Evolutionary conservation across 2,329 filamentous ascomycete species (phyloP).

Genomic region (Fusarium albosuccineum): DNA sequence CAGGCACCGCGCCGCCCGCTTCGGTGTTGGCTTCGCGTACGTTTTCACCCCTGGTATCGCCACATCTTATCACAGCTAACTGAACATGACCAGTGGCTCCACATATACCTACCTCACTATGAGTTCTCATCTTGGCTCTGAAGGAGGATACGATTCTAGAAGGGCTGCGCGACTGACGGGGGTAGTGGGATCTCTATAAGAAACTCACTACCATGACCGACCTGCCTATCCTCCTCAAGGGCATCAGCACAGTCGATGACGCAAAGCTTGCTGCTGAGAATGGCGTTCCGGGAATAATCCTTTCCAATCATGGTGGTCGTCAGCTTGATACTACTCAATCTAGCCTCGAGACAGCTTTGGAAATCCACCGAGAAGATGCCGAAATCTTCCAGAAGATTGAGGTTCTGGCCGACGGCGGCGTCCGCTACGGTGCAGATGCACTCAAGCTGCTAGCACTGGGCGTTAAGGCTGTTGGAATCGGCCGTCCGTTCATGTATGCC

Average conservation of each 20-base stretch:
- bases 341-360: constrained; percentile 50
- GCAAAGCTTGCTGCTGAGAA: constrained; percentile 46
- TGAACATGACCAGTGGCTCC: too few species aligned
- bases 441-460: constrained; percentile 55
- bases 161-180: too few species aligned
- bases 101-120: too few species aligned
- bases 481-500: constrained; percentile 62
- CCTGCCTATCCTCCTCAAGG: constrained; percentile 55
- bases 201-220: constrained; percentile 46
- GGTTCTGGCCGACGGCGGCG: constrained; percentile 53
- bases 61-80: constrained; percentile 24
- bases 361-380: constrained; percentile 51
- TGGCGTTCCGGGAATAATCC: constrained; percentile 46
- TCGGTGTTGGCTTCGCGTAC: constrained; percentile 44
- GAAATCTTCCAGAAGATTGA: constrained; percentile 51
- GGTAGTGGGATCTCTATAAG: constrained; percentile 50
- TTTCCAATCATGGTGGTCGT: constrained; percentile 56
- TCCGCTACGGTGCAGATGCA: constrained; percentile 55
- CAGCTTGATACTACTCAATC: constrained; percentile 53
- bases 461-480: constrained; percentile 58
- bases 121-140: too few species aligned
- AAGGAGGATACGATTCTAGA: constrained; percentile 25
- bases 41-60: background rate
- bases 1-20: constrained; percentile 54
- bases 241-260: constrained; percentile 52